Evolutionary conservation across 441 rosid species (phyloP).

Genomic region (Adansonia madagascariensis): DNA sequence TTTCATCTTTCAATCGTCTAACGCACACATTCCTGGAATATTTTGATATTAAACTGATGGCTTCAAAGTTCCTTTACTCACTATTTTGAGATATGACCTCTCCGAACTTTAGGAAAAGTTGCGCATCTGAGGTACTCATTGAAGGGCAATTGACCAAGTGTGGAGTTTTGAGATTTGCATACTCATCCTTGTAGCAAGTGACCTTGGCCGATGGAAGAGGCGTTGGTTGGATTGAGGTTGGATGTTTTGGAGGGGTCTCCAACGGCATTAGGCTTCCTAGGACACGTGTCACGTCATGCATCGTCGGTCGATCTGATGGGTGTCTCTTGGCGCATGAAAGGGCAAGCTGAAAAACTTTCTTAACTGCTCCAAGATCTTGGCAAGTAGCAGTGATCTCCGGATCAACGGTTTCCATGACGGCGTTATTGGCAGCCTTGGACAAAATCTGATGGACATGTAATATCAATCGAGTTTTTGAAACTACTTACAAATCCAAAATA

Average conservation of each 20-base stretch:
- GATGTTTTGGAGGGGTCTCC: conserved; percentile 49
- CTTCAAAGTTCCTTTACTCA: conserved; percentile 25
- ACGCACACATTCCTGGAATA: conserved; percentile 4
- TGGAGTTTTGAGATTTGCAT: conserved; percentile 88
- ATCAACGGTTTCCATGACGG: conserved; percentile 86
- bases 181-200: conserved; percentile 77
- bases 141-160: conserved; percentile 81
- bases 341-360: conserved; percentile 92
- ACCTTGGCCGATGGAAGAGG: conserved; percentile 44
- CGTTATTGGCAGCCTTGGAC: conserved; percentile 83
- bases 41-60: conserved; percentile 7
- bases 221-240: conserved; percentile 32
- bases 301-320: conserved; percentile 81
- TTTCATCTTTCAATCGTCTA: conserved; percentile 3
- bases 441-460: conserved; percentile 52
- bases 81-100: conserved; percentile 92
- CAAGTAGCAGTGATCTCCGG: conserved; percentile 73
- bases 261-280: conserved; percentile 64
- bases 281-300: conserved; percentile 90
- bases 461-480: neutral
- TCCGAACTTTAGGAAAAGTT: conserved; percentile 87
- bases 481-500: neutral
- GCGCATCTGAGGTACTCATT: conserved; percentile 93
- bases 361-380: conserved; percentile 75
- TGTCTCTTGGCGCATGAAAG: conserved; percentile 82